Evolutionary conservation across 2,329 filamentous ascomycete genomes (phyloP).

Genomic region (Fusarium mangiferae): DNA sequence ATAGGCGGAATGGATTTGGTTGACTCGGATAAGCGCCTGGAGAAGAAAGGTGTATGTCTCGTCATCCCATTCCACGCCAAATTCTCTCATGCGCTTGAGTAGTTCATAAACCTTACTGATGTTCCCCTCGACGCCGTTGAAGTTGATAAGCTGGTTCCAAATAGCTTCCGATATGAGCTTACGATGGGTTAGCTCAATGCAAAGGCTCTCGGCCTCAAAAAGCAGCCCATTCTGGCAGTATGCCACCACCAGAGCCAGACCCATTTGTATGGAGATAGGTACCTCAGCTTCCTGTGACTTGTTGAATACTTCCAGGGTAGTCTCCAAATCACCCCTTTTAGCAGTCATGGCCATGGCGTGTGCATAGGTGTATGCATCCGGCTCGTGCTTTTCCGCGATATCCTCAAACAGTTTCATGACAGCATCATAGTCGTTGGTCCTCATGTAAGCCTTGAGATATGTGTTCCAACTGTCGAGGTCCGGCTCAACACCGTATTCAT

Average conservation of each 20-base stretch:
- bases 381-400: conserved; percentile 61
- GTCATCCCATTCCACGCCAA: conserved; percentile 58
- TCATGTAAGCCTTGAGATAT: conserved; percentile 76
- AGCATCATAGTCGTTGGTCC: conserved; percentile 72
- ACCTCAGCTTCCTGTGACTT: conserved; percentile 67
- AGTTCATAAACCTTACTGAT: conserved; percentile 60
- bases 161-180: conserved; percentile 67
- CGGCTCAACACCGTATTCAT: conserved; percentile 65
- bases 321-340: conserved; percentile 76
- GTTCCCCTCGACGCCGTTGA: conserved; percentile 72
- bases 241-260: conserved; percentile 73
- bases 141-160: conserved; percentile 82
- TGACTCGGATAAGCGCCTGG: conserved; percentile 59
- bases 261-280: conserved; percentile 65
- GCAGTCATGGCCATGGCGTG: conserved; percentile 80
- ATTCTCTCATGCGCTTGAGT: conserved; percentile 60
- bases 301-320: conserved; percentile 72
- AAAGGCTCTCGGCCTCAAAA: conserved; percentile 52
- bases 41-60: conserved; percentile 63
- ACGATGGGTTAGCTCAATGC: conserved; percentile 61
- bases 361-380: conserved; percentile 73
- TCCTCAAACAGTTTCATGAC: conserved; percentile 72
- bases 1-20: conserved; percentile 61
- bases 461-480: conserved; percentile 78
- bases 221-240: conserved; percentile 61